Base-by-base conservation (phyloP, 331 rosid species). In the Quercus lobata region DNA sequence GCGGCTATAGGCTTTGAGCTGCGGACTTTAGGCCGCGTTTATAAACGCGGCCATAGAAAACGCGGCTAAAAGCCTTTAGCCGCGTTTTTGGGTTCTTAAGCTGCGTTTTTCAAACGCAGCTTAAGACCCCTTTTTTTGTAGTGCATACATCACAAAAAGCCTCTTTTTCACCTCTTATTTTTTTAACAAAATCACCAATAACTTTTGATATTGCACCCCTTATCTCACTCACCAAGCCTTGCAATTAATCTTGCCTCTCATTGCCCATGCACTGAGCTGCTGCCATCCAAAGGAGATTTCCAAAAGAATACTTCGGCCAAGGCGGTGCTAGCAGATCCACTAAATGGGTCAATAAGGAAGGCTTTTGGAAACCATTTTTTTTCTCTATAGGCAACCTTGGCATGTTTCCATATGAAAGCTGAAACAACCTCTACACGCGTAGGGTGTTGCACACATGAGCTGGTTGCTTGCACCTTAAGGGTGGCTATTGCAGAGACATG, bases 251-350 rank as follows among this genome's bases (percentile, higher is more conserved):
- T 54, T 25, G 3, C 25, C 62, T 44, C 83, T 53, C 16, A 2
- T 57, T 61, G 14, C 25, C 32, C 6, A 7, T 12, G 55, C 73
- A 65, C 0, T 71, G 24, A 1, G 87, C 85, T 3, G 80, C 71
- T 8, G 83, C 85, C 4, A 86, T 30, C 96, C 94, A 88, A 6
- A 91, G 72, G 35, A 92, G 76, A 79, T 92, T 88, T 21, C 92
- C 92, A 8, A 79, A 57, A 2, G 85, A 75, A 72, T 81, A 17
- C 22, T 87, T 41, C 16, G 86, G 6, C 1, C 76, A 56, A 8
- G 53, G 66, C 1, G 80, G 81, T 12, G 68, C 53, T 49, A 82
- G 83, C 2, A 92, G 75, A 80, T 91, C 86, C 70, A 91, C 88
- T 2, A 84, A 17, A 60, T 91, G 94, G 25, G 86, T 82, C 69